Evolutionary conservation across 768 basidiomycete species (phyloP).

Genomic region (Mycena pura): DNA sequence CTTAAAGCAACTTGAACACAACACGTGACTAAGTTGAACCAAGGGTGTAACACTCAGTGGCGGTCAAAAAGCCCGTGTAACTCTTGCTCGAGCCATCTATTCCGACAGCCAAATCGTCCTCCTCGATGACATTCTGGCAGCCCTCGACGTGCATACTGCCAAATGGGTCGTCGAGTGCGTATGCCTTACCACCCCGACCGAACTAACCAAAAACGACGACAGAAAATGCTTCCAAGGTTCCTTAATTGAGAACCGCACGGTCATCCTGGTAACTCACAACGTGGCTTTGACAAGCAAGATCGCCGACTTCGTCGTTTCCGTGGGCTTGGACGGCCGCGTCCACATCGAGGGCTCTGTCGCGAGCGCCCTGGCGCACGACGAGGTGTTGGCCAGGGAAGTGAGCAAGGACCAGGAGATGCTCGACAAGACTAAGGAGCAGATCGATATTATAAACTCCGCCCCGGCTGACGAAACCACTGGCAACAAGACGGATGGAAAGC

Average conservation of each 20-base stretch:
- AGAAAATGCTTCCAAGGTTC: slow-evolving; percentile 49
- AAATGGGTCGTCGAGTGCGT: too few species aligned
- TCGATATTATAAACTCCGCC: slow-evolving; percentile 21
- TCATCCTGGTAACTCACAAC: slow-evolving; percentile 57
- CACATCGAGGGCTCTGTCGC: slow-evolving; percentile 47
- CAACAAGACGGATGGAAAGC: slow-evolving; percentile 53
- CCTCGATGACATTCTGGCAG: too few species aligned
- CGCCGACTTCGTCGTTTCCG: slow-evolving; percentile 51
- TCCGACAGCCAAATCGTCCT: too few species aligned
- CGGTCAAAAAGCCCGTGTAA: too few species aligned
- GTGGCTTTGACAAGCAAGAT: slow-evolving; percentile 48
- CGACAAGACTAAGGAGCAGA: slow-evolving; percentile 35
- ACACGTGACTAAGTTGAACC: too few species aligned
- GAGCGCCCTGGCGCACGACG: slow-evolving; percentile 45
- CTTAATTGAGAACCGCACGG: slow-evolving; percentile 47
- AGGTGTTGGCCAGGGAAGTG: slow-evolving; percentile 50
- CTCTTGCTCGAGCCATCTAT: too few species aligned
- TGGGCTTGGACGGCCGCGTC: slow-evolving; percentile 51
- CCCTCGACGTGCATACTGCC: too few species aligned
- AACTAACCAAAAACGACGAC: too few species aligned
- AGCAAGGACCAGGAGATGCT: slow-evolving; percentile 44
- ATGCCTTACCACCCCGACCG: too few species aligned
- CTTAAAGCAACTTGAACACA: too few species aligned
- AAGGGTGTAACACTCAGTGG: too few species aligned
- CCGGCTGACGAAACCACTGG: slow-evolving; percentile 29